Percentiles rank a stretch among this genome's conserved stretches.
Evolutionary conservation across 169 alveolate genomes (phyloP).

Genomic region (Pseudocohnilembus persalinus): DNA sequence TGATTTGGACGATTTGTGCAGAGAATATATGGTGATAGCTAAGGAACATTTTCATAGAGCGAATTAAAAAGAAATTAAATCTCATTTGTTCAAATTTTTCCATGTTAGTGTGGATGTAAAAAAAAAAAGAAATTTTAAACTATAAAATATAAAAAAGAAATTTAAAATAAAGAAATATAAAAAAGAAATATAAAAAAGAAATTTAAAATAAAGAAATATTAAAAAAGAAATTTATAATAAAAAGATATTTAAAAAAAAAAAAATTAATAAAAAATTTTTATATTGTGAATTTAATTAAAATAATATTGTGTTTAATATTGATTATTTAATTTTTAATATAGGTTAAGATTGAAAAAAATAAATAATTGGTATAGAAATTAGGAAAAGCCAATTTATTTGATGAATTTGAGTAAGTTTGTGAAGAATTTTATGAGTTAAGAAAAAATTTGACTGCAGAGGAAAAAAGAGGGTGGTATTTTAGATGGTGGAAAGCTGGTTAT

Average conservation of each 20-base stretch:
- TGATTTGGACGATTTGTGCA: slow-evolving; percentile 70
- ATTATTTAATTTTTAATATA: too few relatives aligned
- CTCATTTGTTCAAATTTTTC: slow-evolving; percentile 67
- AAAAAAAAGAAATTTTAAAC: not conserved
- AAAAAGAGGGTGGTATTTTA: slow-evolving; percentile 75
- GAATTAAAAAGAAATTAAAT: slow-evolving; percentile 46
- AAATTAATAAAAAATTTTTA: too few relatives aligned
- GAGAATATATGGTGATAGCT: slow-evolving; percentile 64
- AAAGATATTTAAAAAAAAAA: too few relatives aligned
- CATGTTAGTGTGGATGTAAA: slow-evolving; percentile 57
- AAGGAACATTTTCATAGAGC: slow-evolving; percentile 33
- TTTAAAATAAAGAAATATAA: not conserved
- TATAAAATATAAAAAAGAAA: too few relatives aligned
- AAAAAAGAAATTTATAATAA: too few relatives aligned
- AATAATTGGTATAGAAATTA: slow-evolving; percentile 58
- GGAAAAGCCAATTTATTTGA: slow-evolving; percentile 49
- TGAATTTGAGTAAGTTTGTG: slow-evolving; percentile 45
- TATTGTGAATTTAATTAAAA: too few relatives aligned
- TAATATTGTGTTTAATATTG: too few relatives aligned
- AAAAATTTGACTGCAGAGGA: slow-evolving; percentile 47
- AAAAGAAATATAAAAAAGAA: too few relatives aligned
- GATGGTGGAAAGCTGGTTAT: slow-evolving; percentile 43
- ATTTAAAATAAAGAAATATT: too few relatives aligned
- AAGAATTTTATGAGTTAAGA: slow-evolving; percentile 57
- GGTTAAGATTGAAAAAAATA: not conserved